Conservation (phyloP, 2,329 filamentous ascomycete genomes). For the Rutstroemia sydowiana region DNA sequence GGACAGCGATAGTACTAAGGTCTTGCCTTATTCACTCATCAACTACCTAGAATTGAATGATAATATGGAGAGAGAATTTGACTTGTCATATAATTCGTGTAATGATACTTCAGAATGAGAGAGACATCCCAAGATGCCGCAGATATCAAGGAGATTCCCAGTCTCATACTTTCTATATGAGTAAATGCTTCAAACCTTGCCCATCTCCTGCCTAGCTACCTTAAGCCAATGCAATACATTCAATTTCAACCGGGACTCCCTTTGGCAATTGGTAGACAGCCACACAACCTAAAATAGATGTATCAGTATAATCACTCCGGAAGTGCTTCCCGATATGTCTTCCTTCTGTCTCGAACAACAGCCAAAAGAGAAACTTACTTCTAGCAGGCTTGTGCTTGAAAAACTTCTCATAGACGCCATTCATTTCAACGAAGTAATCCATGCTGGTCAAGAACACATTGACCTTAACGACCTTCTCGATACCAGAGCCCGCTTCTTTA, state of each 20-base stretch:
- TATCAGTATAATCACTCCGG: neutral
- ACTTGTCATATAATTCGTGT: too few species aligned
- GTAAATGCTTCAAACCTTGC: neutral
- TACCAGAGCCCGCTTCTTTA: slow-evolving; percentile 68
- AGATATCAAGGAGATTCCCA: too few species aligned
- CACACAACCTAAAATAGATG: slow-evolving; percentile 50
- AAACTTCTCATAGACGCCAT: slow-evolving; percentile 70
- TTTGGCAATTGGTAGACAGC: slow-evolving; percentile 86
- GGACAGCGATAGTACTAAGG: too few species aligned
- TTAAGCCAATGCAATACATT: slow-evolving; percentile 70
- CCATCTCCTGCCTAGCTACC: neutral
- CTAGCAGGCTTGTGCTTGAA: slow-evolving; percentile 82
- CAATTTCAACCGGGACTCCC: slow-evolving; percentile 84
- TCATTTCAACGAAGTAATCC: slow-evolving; percentile 54
- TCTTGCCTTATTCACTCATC: too few species aligned
- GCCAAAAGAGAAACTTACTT: slow-evolving; percentile 36
- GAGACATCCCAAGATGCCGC: too few species aligned
- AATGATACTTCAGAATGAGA: too few species aligned
- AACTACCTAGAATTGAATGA: too few species aligned
- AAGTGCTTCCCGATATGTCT: neutral
- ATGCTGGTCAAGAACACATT: slow-evolving; percentile 71
- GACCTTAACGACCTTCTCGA: slow-evolving; percentile 84
- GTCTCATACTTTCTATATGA: too few species aligned
- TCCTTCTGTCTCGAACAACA: neutral
- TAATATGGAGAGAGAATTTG: too few species aligned